Conservation (phyloP, 2,329 filamentous ascomycete genomes). For the Tolypocladium guangdongense region DNA sequence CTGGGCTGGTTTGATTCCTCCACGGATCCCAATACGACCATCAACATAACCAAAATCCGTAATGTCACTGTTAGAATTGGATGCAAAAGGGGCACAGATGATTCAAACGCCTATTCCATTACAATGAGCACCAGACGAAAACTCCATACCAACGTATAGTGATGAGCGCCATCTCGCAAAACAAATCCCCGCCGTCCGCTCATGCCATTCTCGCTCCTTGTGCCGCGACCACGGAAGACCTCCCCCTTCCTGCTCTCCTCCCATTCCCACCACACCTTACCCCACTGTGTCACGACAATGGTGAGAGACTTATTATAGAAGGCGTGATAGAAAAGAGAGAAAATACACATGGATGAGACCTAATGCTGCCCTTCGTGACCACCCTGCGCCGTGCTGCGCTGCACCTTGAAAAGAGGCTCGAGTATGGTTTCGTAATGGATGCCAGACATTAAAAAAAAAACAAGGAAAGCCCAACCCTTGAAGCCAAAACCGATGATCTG, state of each 20-base stretch:
- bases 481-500: not conserved
- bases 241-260: no score
- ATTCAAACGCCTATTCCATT: slow-evolving; percentile 21
- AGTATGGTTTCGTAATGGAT: slow-evolving; percentile 23
- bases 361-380: slow-evolving; percentile 27
- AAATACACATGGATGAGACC: slow-evolving; percentile 20
- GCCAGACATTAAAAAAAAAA: slow-evolving; percentile 18
- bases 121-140: slow-evolving; percentile 21
- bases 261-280: no score
- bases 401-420: slow-evolving; percentile 23
- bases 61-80: not conserved
- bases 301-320: slow-evolving; percentile 13
- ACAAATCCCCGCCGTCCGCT: slow-evolving; percentile 4
- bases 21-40: not conserved
- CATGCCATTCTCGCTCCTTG: not conserved
- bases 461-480: slow-evolving; percentile 4
- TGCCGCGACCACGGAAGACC: no score
- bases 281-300: slow-evolving; percentile 2
- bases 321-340: slow-evolving; percentile 10
- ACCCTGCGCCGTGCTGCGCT: slow-evolving; percentile 28
- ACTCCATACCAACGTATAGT: slow-evolving; percentile 15
- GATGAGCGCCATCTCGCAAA: slow-evolving; percentile 7
- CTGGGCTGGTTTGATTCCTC: not conserved
- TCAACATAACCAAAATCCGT: not conserved
- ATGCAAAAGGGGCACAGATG: not conserved